Evolutionary conservation across 176 grass and related monocot genomes (phyloP).

Genomic region (Aegilops sharonensis): DNA sequence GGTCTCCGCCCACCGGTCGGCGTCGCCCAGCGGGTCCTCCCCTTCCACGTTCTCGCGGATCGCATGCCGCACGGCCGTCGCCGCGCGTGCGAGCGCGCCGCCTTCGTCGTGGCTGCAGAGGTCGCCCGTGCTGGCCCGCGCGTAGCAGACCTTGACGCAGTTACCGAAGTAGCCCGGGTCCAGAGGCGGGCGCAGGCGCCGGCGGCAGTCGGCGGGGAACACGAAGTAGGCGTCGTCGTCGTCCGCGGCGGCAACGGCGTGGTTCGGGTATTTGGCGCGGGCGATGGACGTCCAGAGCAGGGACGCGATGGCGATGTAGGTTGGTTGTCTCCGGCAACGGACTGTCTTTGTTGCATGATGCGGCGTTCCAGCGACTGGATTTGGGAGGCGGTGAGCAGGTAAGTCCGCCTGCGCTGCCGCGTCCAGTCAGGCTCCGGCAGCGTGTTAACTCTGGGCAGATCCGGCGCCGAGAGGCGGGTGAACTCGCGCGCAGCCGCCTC

Average conservation of each 20-base stretch:
- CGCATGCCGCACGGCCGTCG: background rate
- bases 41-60: constrained; percentile 11
- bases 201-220: constrained; percentile 38
- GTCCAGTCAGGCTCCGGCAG: background rate
- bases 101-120: background rate
- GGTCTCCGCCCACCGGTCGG: background rate
- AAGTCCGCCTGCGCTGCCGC: constrained; percentile 17
- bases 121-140: background rate
- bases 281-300: constrained; percentile 40
- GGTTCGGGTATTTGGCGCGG: background rate
- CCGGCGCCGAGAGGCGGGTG: constrained; percentile 24
- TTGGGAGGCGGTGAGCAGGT: background rate
- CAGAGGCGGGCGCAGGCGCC: constrained; percentile 26
- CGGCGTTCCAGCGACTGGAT: constrained; percentile 33
- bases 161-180: constrained; percentile 48
- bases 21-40: background rate
- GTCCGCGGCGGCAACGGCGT: background rate
- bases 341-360: background rate
- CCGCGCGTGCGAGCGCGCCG: background rate
- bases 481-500: constrained; percentile 5
- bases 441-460: constrained; percentile 6
- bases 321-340: background rate
- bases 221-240: background rate
- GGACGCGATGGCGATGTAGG: constrained; percentile 25
- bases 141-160: background rate